These are phyloP conservation scores for Calonectria honghensis DNA, from an alignment of 2,329 filamentous ascomycete species.

Conservation along the genomic window DNA sequence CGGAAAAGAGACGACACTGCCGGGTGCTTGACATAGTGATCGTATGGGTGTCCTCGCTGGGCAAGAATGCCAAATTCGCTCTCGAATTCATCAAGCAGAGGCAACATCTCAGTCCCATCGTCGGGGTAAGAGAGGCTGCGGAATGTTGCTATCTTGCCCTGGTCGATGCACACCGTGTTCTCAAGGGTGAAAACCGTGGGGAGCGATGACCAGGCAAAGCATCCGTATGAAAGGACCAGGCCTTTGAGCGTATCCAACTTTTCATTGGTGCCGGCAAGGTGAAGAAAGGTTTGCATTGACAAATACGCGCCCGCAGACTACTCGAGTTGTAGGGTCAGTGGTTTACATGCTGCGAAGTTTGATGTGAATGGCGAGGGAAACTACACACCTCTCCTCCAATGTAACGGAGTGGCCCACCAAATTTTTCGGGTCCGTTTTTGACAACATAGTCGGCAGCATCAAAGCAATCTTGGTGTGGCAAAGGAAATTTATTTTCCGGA, in stretches of 20 bases:
- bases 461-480: constrained; percentile 8
- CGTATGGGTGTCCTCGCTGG: not conserved
- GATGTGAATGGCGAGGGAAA: no score
- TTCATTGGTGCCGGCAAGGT: not conserved
- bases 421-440: constrained; percentile 3
- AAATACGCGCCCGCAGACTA: constrained; percentile 21
- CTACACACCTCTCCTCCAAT: constrained; percentile 9
- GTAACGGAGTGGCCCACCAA: constrained; percentile 6
- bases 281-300: constrained; percentile 4
- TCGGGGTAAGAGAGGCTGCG: not conserved
- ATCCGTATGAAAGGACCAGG: not conserved
- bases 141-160: constrained; percentile 1
- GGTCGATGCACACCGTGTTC: constrained; percentile 1
- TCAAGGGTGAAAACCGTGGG: not conserved
- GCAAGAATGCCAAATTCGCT: constrained; percentile 6
- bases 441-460: constrained; percentile 11
- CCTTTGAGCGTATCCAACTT: not conserved
- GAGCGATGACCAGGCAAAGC: constrained; percentile 13
- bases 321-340: not conserved
- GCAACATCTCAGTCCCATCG: not conserved
- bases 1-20: not conserved
- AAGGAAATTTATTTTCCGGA: constrained; percentile 9
- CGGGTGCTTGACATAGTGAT: constrained; percentile 12
- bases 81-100: constrained; percentile 7
- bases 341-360: no score